Evolutionary conservation across 2,329 filamentous ascomycete species (phyloP), one percentile per base, ranked within the genome.

Genomic region (Verticillium nubilum): DNA sequence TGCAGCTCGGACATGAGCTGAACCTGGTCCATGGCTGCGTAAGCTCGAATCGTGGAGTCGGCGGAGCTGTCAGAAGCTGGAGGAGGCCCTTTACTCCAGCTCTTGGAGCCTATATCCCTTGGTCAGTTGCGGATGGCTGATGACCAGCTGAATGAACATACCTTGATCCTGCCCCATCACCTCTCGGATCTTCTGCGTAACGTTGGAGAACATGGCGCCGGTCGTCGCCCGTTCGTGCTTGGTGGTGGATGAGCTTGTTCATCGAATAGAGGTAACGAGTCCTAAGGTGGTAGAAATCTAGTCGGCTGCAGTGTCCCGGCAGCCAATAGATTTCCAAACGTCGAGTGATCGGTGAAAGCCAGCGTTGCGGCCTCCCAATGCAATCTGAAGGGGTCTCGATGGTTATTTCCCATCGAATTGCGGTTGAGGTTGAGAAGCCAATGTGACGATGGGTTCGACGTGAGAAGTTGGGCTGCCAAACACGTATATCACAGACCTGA

Each of bases 1-100:
- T 66, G 61, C 27, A 69, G 55, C 27, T 65, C 63, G n/a, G 63
- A 60, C 7, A 68, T 56, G 5, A 62, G 61, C 23, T 61, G 58
- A 2, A 64, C 63, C 4, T 54, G 5, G 12, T 63, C 62, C 54
- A 66, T 62, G 19, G 54, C 52, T 2, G 67, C 66, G 61, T 65
- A 68, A 2, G 61, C 59, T 10, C 56, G 42, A 23, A 69, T 61
- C 17, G 65, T 54, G 17, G 63, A 59, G 52, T 69, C 67, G 4
- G 64, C 54, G 7, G 42, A 55, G 19, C 19, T 27, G 19, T n/a
- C 23, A 5, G 26, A 19, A 6, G 12, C 19, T 5, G 29, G 2
- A 15, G 29, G 9, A 9, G 37, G 5, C 23, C n/a, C 37, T 25
- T 47, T 47, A 47, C n/a, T 19, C 37, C 37, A 47, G 37, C n/a